phyloP scores from a whole-genome alignment of 768 basidiomycete genomes.

The Candolleomyces aberdarensis region DNA sequence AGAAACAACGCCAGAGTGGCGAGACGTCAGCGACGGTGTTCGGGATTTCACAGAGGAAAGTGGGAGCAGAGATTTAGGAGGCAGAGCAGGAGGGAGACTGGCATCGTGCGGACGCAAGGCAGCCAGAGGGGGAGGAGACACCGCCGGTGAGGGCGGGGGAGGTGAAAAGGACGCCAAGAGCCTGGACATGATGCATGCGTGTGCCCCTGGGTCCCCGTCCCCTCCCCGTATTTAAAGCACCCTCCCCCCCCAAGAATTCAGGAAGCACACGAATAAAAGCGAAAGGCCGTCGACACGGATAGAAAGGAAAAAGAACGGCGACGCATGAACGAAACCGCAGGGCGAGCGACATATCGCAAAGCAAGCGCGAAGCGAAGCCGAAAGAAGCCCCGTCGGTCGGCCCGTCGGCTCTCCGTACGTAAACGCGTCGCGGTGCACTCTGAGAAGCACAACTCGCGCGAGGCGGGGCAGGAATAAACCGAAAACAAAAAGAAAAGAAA shows the following conservation, averaged over 20 bases:
- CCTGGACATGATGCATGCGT: background rate
- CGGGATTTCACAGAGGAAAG: conserved; percentile 1
- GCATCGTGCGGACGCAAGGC: no score
- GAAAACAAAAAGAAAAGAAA: conserved; percentile 8
- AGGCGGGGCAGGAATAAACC: no score
- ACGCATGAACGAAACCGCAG: background rate
- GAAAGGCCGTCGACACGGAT: conserved; percentile 5
- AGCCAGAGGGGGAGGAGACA: conserved; percentile 75
- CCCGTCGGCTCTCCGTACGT: background rate
- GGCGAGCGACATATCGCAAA: conserved; percentile 2
- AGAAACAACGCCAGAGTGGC: conserved; percentile 64
- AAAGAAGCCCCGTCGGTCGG: background rate
- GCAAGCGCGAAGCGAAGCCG: background rate
- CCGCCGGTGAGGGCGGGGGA: conserved; percentile 74
- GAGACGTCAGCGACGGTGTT: conserved; percentile 20
- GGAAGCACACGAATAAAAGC: conserved; percentile 2
- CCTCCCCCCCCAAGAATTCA: conserved; percentile 2
- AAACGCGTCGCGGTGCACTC: no score
- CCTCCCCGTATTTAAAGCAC: background rate
- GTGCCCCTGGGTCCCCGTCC: background rate
- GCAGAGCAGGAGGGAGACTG: conserved; percentile 47
- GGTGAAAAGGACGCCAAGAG: conserved; percentile 5
- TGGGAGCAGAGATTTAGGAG: conserved; percentile 79
- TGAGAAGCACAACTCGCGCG: no score
- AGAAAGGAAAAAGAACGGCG: conserved; percentile 12